phyloP scores from a whole-genome alignment of 192 early-diverging fungal genomes.

The Cetraspora pellucida region DNA sequence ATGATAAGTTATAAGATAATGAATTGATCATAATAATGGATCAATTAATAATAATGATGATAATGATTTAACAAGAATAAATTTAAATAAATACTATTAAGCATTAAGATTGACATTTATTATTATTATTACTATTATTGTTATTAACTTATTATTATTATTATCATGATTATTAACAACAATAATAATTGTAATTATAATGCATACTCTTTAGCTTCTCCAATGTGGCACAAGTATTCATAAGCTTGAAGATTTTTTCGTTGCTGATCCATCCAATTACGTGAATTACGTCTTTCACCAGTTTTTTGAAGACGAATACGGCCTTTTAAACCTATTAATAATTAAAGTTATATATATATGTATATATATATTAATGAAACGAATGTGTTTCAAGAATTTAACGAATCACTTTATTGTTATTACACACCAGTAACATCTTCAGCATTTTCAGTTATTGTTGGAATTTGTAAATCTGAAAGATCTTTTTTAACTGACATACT shows the following conservation, averaged over 20 bases:
- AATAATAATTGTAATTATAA: background rate
- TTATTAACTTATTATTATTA: too few relatives aligned
- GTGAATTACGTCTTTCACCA: conserved; percentile 39
- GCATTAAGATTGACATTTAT: too few relatives aligned
- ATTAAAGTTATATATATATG: background rate
- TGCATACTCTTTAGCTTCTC: conserved; percentile 95
- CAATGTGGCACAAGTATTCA: conserved; percentile 98
- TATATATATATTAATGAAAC: too few relatives aligned
- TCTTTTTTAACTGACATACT: conserved; percentile 43
- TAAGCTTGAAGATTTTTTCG: conserved; percentile 91
- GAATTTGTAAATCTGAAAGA: conserved; percentile 46
- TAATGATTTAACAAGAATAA: too few relatives aligned
- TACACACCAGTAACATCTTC: conserved; percentile 46
- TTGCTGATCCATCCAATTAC: conserved; percentile 88
- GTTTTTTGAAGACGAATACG: conserved; percentile 52
- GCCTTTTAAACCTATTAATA: conserved; percentile 46
- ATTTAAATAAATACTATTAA: too few relatives aligned
- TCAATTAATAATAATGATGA: too few relatives aligned
- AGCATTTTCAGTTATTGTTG: conserved; percentile 49
- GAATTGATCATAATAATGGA: too few relatives aligned
- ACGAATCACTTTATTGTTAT: background rate
- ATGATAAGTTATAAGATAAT: too few relatives aligned
- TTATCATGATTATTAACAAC: background rate
- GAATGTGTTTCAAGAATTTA: too few relatives aligned
- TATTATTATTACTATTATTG: too few relatives aligned